Conservation (phyloP, 768 basidiomycete genomes). For the Psilocybe cubensis region DNA sequence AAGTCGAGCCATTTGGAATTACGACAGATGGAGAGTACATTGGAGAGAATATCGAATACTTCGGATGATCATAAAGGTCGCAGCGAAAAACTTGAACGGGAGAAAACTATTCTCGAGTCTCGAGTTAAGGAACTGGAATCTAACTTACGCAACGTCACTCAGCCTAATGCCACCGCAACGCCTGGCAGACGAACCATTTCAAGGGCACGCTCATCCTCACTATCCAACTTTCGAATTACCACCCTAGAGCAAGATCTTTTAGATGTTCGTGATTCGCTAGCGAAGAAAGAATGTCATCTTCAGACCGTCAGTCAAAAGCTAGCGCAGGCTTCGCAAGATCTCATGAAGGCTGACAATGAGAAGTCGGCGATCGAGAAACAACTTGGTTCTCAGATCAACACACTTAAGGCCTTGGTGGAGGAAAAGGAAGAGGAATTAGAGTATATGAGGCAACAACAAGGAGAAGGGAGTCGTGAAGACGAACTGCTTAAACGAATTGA, state of each 20-base stretch:
- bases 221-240: constrained; percentile 51
- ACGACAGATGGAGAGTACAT: constrained; percentile 57
- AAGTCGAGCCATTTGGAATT: constrained; percentile 52
- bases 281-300: constrained; percentile 49
- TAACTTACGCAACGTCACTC: constrained; percentile 37
- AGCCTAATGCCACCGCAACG: constrained; percentile 33
- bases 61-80: constrained; percentile 49
- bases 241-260: constrained; percentile 60
- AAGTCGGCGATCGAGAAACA: constrained; percentile 56
- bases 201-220: constrained; percentile 62
- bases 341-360: constrained; percentile 61
- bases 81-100: constrained; percentile 52
- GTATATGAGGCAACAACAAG: constrained; percentile 43
- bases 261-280: constrained; percentile 46
- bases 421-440: constrained; percentile 65
- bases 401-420: constrained; percentile 46
- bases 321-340: constrained; percentile 47
- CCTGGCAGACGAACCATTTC: constrained; percentile 35
- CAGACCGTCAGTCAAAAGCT: constrained; percentile 48
- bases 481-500: constrained; percentile 69
- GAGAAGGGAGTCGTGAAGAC: constrained; percentile 55
- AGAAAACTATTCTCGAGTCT: constrained; percentile 58
- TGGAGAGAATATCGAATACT: constrained; percentile 58
- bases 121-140: constrained; percentile 63
- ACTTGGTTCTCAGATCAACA: constrained; percentile 44